phyloP scores from a whole-genome alignment of 306 rosid species.

The Quercus wislizeni region DNA sequence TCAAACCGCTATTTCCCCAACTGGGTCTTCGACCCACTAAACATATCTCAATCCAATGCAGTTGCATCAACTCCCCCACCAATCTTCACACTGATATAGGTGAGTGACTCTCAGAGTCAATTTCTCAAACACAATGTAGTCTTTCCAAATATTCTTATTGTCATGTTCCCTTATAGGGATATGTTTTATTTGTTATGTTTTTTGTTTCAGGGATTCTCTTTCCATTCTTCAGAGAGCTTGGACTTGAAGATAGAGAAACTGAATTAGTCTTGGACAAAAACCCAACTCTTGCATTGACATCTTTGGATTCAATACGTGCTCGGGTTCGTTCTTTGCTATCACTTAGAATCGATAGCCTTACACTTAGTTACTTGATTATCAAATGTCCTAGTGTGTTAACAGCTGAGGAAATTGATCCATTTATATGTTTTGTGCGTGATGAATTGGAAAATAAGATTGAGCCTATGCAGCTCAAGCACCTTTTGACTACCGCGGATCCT shows the following conservation, averaged over 20 bases:
- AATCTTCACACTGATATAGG: constrained; percentile 18
- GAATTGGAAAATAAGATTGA: constrained; percentile 51
- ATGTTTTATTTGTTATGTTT: not conserved
- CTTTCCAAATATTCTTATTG: not conserved
- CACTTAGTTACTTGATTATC: constrained; percentile 30
- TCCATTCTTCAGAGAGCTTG: constrained; percentile 52
- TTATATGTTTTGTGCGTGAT: constrained; percentile 40
- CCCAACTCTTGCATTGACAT: constrained; percentile 26
- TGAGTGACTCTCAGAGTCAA: constrained; percentile 38
- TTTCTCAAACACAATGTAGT: constrained; percentile 40
- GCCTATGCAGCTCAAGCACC: constrained; percentile 39
- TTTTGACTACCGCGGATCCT: constrained; percentile 35
- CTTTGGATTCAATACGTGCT: constrained; percentile 38
- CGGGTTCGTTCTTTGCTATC: constrained; percentile 46
- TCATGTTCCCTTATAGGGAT: not conserved
- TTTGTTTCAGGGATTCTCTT: constrained; percentile 41
- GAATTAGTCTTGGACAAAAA: constrained; percentile 36
- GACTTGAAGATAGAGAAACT: constrained; percentile 37
- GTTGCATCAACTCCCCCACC: constrained; percentile 14
- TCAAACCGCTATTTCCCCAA: constrained; percentile 9
- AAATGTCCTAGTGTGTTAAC: constrained; percentile 45
- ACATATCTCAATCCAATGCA: constrained; percentile 23
- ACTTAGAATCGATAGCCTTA: constrained; percentile 44
- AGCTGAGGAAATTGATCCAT: constrained; percentile 40
- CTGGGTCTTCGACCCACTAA: constrained; percentile 20